Evolutionary conservation across 1,284 basidiomycete genomes (phyloP).

Genomic region (Afroboletus lepidellus): DNA sequence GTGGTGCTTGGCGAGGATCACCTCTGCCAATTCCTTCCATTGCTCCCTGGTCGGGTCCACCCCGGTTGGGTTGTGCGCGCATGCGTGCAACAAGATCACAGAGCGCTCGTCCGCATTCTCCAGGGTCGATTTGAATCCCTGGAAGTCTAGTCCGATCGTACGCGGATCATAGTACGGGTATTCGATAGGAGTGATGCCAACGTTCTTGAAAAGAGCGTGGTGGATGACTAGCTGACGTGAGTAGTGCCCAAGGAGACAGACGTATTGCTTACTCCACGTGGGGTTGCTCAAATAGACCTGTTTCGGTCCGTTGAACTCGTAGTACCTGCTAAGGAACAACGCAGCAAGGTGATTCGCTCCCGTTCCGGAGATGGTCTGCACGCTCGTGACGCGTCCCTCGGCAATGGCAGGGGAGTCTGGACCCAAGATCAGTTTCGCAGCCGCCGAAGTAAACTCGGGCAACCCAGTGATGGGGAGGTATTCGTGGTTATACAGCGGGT

Average conservation of each 20-base stretch:
- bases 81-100: conserved; percentile 88
- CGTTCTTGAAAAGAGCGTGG: conserved; percentile 84
- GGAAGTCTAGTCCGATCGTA: conserved; percentile 86
- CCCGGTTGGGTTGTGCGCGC: conserved; percentile 96
- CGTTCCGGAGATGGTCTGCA: conserved; percentile 94
- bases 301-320: conserved; percentile 66
- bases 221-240: conserved; percentile 70
- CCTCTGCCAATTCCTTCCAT: conserved; percentile 80
- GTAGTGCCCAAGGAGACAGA: not conserved
- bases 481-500: conserved; percentile 85
- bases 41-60: conserved; percentile 91
- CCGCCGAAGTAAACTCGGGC: conserved; percentile 75
- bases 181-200: conserved; percentile 75
- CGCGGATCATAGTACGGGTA: conserved; percentile 92
- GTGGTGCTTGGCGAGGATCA: conserved; percentile 76
- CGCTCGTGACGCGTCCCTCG: conserved; percentile 70
- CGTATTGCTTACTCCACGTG: conserved; percentile 73
- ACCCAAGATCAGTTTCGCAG: conserved; percentile 83
- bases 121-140: conserved; percentile 69
- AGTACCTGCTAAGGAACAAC: conserved; percentile 85
- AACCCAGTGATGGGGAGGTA: conserved; percentile 92
- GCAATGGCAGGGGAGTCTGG: conserved; percentile 68
- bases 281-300: conserved; percentile 75
- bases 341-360: conserved; percentile 94
- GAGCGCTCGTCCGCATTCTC: conserved; percentile 69